These are phyloP conservation scores for Neurospora sp. DNA, from an alignment of 495 filamentous ascomycete genomes.

Conservation along the genomic window DNA sequence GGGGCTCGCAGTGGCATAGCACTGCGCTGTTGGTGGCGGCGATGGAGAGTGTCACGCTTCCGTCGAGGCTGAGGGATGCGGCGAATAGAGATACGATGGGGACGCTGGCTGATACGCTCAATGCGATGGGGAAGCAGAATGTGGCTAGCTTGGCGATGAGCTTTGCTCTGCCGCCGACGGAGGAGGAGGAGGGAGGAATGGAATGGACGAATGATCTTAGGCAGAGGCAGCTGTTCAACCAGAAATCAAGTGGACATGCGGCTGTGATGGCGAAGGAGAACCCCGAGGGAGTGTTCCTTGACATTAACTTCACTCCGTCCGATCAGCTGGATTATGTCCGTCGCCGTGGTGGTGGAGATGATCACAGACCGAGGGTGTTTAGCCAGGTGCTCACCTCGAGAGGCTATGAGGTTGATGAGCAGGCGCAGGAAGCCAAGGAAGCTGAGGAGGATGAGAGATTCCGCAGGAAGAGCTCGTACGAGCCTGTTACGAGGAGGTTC, in stretches of 20 bases:
- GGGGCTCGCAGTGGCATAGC: slow-evolving; percentile 65
- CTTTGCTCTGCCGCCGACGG: slow-evolving; percentile 12
- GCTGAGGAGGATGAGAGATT: slow-evolving; percentile 6
- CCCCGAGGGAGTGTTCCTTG: slow-evolving; percentile 13
- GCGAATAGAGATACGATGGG: slow-evolving; percentile 40
- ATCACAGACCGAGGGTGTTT: slow-evolving; percentile 13
- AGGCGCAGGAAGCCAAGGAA: slow-evolving; percentile 5
- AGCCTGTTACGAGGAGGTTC: slow-evolving; percentile 16
- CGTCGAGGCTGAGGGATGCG: slow-evolving; percentile 54
- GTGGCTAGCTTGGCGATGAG: slow-evolving; percentile 64
- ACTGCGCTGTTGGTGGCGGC: slow-evolving; percentile 69
- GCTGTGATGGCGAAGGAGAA: slow-evolving; percentile 2
- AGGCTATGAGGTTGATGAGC: slow-evolving; percentile 7
- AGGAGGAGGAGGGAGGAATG: slow-evolving; percentile 8
- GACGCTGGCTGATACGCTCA: slow-evolving; percentile 62
- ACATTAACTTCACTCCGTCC: slow-evolving; percentile 16
- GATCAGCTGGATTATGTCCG: slow-evolving; percentile 15
- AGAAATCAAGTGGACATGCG: neutral
- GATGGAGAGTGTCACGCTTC: slow-evolving; percentile 71
- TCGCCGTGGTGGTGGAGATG: slow-evolving; percentile 4
- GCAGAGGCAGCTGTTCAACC: neutral
- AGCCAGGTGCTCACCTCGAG: slow-evolving; percentile 19
- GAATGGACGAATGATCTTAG: neutral
- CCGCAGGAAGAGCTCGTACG: slow-evolving; percentile 9
- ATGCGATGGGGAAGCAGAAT: slow-evolving; percentile 66